Conservation (phyloP, 1,284 basidiomycete species). For the Tylopilus microsporus region DNA sequence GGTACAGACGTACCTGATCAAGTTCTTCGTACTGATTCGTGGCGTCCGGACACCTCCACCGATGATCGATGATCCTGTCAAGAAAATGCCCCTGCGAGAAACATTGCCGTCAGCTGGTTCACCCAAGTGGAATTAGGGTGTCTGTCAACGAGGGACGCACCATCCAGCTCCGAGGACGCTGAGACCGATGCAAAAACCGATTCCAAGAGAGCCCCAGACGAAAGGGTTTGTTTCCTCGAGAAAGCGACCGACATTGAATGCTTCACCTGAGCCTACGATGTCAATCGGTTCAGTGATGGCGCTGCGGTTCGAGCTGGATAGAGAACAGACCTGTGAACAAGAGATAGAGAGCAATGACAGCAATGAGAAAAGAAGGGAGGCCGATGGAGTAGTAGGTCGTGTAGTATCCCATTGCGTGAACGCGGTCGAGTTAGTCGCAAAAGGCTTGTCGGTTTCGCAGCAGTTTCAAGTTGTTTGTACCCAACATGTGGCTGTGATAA, state of each 20-base stretch:
- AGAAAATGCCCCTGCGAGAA: constrained; percentile 85
- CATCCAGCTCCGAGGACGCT: constrained; percentile 95
- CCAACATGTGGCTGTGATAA: constrained; percentile 17
- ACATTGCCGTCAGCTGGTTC: constrained; percentile 1
- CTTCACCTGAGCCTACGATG: constrained; percentile 72
- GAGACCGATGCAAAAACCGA: constrained; percentile 90
- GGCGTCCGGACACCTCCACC: constrained; percentile 94
- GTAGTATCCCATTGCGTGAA: too few relatives aligned
- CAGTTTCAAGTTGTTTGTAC: constrained; percentile 12
- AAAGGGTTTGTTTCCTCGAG: constrained; percentile 92
- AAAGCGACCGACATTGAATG: constrained; percentile 90
- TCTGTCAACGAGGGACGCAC: constrained; percentile 45
- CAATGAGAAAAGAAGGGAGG: constrained; percentile 59
- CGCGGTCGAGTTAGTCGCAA: background rate
- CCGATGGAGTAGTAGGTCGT: constrained; percentile 58
- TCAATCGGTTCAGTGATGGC: constrained; percentile 7
- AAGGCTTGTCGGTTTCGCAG: background rate
- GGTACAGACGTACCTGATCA: constrained; percentile 70
- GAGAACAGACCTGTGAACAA: constrained; percentile 70
- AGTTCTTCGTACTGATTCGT: constrained; percentile 93
- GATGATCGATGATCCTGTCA: constrained; percentile 91
- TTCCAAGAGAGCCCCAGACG: constrained; percentile 87
- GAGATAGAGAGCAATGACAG: constrained; percentile 74
- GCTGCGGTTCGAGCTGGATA: background rate
- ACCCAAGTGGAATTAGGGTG: background rate